Evolutionary conservation across 139 green algal genomes (phyloP).

Genomic region (Desmodesmus armatus): DNA sequence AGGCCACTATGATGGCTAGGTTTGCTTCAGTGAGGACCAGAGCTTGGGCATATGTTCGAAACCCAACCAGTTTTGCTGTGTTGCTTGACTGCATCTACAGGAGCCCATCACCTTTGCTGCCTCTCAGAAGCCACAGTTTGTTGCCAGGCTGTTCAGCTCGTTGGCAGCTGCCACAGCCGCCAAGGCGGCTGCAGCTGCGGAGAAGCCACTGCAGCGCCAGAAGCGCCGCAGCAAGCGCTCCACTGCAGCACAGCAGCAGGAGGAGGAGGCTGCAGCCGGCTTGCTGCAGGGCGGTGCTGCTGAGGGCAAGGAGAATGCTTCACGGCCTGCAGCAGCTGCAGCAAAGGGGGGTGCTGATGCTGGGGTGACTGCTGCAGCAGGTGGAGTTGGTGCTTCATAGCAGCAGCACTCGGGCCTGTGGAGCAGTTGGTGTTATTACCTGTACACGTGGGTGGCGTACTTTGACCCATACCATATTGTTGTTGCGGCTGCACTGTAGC

Average conservation of each 20-base stretch:
- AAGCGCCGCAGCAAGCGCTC: neutral
- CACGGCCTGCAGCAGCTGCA: neutral
- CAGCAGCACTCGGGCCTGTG: too few relatives aligned
- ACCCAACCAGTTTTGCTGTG: neutral
- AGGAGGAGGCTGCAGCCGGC: neutral
- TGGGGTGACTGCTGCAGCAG: neutral
- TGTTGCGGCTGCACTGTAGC: too few relatives aligned
- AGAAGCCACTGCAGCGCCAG: neutral
- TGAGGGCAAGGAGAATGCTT: neutral
- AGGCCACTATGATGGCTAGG: neutral
- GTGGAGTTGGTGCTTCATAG: neutral
- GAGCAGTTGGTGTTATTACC: too few relatives aligned
- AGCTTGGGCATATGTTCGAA: neutral
- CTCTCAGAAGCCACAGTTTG: conserved; percentile 2
- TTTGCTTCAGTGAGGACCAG: neutral
- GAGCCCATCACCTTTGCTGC: conserved; percentile 34
- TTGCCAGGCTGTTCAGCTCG: conserved; percentile 28
- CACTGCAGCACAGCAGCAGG: conserved; percentile 21
- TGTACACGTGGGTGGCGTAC: too few relatives aligned
- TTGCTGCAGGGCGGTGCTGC: neutral
- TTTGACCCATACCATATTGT: too few relatives aligned
- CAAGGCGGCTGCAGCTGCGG: conserved; percentile 1
- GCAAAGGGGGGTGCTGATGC: neutral
- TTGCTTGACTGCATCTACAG: conserved; percentile 14
- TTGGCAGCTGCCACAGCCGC: conserved; percentile 10